Conservation (phyloP, 495 filamentous ascomycete genomes). For the Aspergillus sclerotiicarbonarius region DNA sequence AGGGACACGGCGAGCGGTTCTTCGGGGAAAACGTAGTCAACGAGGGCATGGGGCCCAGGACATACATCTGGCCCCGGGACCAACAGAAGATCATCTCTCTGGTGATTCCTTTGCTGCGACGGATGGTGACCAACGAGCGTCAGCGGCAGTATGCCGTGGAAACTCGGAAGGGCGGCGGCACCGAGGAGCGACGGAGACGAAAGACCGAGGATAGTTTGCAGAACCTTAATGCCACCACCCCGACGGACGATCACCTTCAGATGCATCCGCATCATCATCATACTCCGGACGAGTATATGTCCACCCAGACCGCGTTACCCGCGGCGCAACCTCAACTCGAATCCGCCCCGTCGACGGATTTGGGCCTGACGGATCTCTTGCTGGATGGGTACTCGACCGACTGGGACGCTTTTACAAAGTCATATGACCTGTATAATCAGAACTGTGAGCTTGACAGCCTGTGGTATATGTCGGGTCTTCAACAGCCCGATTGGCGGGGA, state of each 20-base stretch:
- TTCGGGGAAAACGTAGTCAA: constrained; percentile 51
- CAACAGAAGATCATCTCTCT: constrained; percentile 55
- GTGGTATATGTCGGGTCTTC: constrained; percentile 44
- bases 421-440: constrained; percentile 40
- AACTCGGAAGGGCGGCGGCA: constrained; percentile 49
- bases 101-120: constrained; percentile 56
- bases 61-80: constrained; percentile 55
- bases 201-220: constrained; percentile 42
- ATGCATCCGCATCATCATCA: constrained; percentile 34
- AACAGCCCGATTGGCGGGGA: constrained; percentile 44
- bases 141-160: constrained; percentile 62
- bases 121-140: constrained; percentile 65
- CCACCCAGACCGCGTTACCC: constrained; percentile 26
- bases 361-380: constrained; percentile 37
- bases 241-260: constrained; percentile 36
- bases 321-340: constrained; percentile 27
- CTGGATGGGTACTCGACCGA: constrained; percentile 40
- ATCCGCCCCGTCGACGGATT: constrained; percentile 16
- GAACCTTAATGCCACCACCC: constrained; percentile 24
- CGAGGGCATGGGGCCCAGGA: constrained; percentile 41
- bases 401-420: constrained; percentile 37
- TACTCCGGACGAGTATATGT: constrained; percentile 25
- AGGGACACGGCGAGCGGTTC: constrained; percentile 55
- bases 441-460: constrained; percentile 44
- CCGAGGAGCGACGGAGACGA: constrained; percentile 42